phyloP scores from a whole-genome alignment of 306 rosid species.

The Sophora flavescens region DNA sequence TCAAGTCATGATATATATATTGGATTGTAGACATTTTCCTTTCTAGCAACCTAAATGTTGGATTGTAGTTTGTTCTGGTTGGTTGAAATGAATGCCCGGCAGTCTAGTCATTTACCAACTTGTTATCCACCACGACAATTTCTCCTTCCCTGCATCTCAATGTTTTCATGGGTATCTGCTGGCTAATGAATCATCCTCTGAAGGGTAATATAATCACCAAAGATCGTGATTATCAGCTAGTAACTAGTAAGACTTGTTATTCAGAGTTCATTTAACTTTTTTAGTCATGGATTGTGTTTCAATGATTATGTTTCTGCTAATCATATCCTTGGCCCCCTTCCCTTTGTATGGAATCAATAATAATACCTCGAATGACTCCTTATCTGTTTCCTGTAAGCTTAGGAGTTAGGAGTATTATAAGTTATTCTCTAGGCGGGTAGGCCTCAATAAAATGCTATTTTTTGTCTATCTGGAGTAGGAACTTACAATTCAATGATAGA shows the following conservation, averaged over 20 bases:
- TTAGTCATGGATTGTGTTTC: constrained; percentile 11
- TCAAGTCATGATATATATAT: neutral
- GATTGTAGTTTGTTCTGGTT: constrained; percentile 30
- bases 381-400: constrained; percentile 10
- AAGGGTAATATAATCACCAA: constrained; percentile 22
- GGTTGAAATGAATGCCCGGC: constrained; percentile 29
- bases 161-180: constrained; percentile 2
- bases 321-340: neutral
- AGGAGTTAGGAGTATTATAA: neutral
- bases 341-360: constrained; percentile 32
- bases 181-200: constrained; percentile 28
- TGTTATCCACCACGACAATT: constrained; percentile 30
- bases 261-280: constrained; percentile 9
- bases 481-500: neutral
- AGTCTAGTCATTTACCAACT: constrained; percentile 22
- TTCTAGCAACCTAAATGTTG: constrained; percentile 45
- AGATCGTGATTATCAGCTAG: constrained; percentile 16
- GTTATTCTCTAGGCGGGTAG: neutral
- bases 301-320: constrained; percentile 7
- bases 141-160: constrained; percentile 3
- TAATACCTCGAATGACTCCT: neutral
- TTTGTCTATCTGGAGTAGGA: neutral
- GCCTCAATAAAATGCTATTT: neutral
- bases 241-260: neutral
- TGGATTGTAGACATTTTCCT: constrained; percentile 62